phyloP scores from a whole-genome alignment of 495 filamentous ascomycete genomes.

The Xylaria scruposa region DNA sequence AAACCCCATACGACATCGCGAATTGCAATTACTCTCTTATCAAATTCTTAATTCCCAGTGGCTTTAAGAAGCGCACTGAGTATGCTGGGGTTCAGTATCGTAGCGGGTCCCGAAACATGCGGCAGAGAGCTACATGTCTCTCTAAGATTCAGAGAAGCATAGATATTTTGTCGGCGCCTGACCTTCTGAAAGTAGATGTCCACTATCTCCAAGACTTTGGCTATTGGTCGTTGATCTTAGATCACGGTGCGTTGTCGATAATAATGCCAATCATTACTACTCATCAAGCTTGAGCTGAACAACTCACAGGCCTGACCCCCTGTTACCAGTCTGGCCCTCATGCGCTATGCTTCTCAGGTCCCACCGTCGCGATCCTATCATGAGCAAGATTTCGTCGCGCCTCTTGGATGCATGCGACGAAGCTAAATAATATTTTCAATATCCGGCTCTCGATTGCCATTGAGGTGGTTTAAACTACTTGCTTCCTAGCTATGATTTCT shows the following conservation, averaged over 20 bases:
- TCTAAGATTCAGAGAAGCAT: not conserved
- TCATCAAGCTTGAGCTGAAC: not conserved
- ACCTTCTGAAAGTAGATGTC: not conserved
- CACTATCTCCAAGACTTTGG: not conserved
- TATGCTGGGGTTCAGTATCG: not conserved
- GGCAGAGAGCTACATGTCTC: not conserved
- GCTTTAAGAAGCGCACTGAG: not conserved
- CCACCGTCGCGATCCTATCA: not conserved
- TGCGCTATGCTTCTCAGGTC: not conserved
- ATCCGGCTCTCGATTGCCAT: not conserved
- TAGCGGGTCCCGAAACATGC: not conserved
- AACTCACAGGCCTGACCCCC: not conserved
- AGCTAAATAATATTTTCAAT: not conserved
- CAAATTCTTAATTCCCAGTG: no score
- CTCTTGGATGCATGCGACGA: not conserved
- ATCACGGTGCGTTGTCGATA: not conserved
- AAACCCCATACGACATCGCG: not conserved
- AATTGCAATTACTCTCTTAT: not conserved
- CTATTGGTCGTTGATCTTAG: not conserved
- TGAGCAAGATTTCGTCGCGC: not conserved
- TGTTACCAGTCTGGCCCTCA: not conserved
- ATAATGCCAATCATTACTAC: not conserved
- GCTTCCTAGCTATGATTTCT: not conserved
- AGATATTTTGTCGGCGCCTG: not conserved
- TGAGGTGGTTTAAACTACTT: not conserved